Evolutionary conservation across 1,139 yeast species (phyloP), one percentile per base, ranked within the genome.

Genomic region (Yamadazyma epiphylla): DNA sequence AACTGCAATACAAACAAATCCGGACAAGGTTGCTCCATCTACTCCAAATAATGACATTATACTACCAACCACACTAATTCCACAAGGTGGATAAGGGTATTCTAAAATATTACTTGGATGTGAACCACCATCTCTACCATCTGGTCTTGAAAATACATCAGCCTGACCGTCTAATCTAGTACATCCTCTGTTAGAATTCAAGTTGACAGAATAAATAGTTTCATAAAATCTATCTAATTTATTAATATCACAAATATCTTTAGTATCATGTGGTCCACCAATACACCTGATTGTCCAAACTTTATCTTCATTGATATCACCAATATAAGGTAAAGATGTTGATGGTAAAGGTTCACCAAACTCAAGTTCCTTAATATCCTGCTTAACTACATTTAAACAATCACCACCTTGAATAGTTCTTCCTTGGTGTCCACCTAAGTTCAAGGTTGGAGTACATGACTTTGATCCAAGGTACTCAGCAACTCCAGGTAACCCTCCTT

Each of bases 391-490:
- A 12, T 49, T 41, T 17, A 58, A 35, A 41, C 64, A 59, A 33
- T 58, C 65, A 24, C 65, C 65, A 5, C 49, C 48, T 28, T 58
- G 42, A 15, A 59, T 41, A 3, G 49, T 49, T 25, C 65, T 40
- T n/a, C 62, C 65, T 39, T 59, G 65, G 34, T 58, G 64, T 3
- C 65, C 65, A 27, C 65, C 65, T 4, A 59, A 36, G 13, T 43
- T 45, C 28, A 59, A 41, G 3, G 63, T 51, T 12, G 65, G 65
- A 10, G 58, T 45, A 37, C 64, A 57, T 24, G 58, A 38, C 31
- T 58, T 60, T 10, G 64, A 58, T 3, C 62, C 64, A 13, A 59
- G 37, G 29, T 58, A 59, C 6, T 36, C 29, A 3, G 64, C 60
- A 24, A 59, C 64, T 20, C 52, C 58, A 3, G 63, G 64, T 3